Base-by-base conservation (phyloP, 2,329 filamentous ascomycete species). In the Calonectria pteridis region DNA sequence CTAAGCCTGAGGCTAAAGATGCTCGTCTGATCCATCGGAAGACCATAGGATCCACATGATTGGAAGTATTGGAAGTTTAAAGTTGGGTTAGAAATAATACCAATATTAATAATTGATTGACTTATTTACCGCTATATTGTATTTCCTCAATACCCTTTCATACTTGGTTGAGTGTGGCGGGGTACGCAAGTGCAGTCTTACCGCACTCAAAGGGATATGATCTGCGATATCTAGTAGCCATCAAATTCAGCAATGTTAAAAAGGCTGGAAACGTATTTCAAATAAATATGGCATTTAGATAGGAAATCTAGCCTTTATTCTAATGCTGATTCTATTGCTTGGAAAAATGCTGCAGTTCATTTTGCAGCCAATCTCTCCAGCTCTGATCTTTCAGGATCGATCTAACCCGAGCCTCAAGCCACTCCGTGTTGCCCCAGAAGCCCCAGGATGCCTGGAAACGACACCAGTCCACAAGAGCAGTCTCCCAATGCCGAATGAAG, bases 391-490 rank as follows among this genome's bases (percentile, higher is more conserved):
- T 79, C 37, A 90, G 55, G 55, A 91, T 90, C 2, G 80, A 85
- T 50, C 89, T 83, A 0, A 89, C 89, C 64, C 90, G 85, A 0
- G 88, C 88, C 77, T 91, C 87, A 0, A 91, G 85, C 90, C 90
- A 91, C 49, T 88, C 85, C 0, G 88, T 90, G 46, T 91, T 91
- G 0, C 90, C 90, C 90, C 90, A 91, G 73, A 91, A 91, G 0
- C 90, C 90, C 90, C 90, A 91, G 0, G 89, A 90, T 0, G 89
- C 89, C 80, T 91, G 89, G 67, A 91, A 91, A 7, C 90, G 81
- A 73, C 92, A 87, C 92, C 92, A 94, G 78, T 94, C 92, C 0
- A 94, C 91, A 4, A 94, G 81, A 0, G 92, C 92, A 4, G 88
- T 89, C 81, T 94, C 91, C 91, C 92, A 94, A 76, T 94, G 92